Percentiles rank a stretch among this genome's conserved stretches.
Evolutionary conservation across 768 basidiomycete genomes (phyloP).

Genomic region (Polyporus arcularius): DNA sequence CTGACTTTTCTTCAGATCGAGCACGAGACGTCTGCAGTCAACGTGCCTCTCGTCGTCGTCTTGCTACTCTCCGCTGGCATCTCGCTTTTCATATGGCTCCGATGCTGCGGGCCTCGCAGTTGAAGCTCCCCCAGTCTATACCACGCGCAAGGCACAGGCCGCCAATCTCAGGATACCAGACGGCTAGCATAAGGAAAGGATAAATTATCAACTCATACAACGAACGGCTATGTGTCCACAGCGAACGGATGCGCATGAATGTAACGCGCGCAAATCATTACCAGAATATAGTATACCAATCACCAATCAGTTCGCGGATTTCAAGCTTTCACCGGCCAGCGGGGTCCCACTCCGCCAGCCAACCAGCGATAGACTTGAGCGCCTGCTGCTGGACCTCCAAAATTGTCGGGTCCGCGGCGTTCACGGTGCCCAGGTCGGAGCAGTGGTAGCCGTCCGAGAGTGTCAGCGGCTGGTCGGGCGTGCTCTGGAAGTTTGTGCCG

Average conservation of each 20-base stretch:
- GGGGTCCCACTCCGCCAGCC: constrained; percentile 44
- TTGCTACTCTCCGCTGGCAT: background rate
- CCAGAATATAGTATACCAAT: background rate
- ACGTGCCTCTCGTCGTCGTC: constrained; percentile 25
- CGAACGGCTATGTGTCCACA: too few relatives aligned
- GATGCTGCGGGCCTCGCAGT: background rate
- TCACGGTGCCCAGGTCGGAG: constrained; percentile 52
- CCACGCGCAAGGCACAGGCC: too few relatives aligned
- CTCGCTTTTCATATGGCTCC: constrained; percentile 9
- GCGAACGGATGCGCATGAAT: background rate
- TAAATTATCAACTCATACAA: background rate
- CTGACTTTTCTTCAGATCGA: constrained; percentile 53
- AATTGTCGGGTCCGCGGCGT: constrained; percentile 54
- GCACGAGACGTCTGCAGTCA: constrained; percentile 65
- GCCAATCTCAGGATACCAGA: too few relatives aligned
- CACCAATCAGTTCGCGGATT: background rate
- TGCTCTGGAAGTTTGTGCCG: constrained; percentile 47
- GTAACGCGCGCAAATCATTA: too few relatives aligned
- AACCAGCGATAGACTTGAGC: constrained; percentile 52
- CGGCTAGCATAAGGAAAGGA: too few relatives aligned
- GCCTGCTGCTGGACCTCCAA: constrained; percentile 53
- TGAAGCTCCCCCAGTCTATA: background rate
- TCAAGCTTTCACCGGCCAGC: constrained; percentile 5
- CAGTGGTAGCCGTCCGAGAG: constrained; percentile 67
- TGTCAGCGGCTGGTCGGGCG: constrained; percentile 55